These are phyloP conservation scores for Podospora pseudocomata DNA, from an alignment of 495 filamentous ascomycete genomes.

Conservation along the genomic window DNA sequence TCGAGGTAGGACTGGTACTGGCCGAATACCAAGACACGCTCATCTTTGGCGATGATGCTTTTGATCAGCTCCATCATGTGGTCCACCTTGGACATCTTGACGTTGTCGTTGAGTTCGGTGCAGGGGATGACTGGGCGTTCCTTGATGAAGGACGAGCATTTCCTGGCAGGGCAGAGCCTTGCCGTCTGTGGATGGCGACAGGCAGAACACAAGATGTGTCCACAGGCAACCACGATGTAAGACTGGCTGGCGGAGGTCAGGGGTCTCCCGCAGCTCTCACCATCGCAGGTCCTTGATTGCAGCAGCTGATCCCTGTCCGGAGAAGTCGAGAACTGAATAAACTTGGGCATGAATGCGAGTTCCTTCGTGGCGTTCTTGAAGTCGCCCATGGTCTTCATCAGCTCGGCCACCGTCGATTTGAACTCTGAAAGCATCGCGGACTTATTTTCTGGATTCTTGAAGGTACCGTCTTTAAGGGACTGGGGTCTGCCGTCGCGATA, in stretches of 20 bases:
- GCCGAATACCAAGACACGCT: conserved; percentile 35
- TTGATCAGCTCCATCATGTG: conserved; percentile 26
- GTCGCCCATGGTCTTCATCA: conserved; percentile 15
- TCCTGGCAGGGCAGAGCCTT: conserved; percentile 15
- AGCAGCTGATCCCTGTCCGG: neutral
- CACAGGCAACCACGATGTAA: conserved; percentile 33
- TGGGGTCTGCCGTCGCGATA: conserved; percentile 21
- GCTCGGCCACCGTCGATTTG: conserved; percentile 16
- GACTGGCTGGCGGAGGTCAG: conserved; percentile 1
- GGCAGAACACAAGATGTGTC: conserved; percentile 33
- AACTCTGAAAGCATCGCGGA: neutral
- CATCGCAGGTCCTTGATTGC: neutral
- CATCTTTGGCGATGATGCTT: conserved; percentile 19
- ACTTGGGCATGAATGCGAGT: neutral
- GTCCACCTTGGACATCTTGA: conserved; percentile 21
- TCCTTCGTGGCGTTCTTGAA: conserved; percentile 12
- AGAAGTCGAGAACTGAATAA: neutral
- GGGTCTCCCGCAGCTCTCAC: conserved; percentile 11
- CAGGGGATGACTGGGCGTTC: conserved; percentile 18
- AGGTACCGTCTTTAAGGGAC: conserved; percentile 6
- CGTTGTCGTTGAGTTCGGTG: neutral
- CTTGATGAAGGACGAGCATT: conserved; percentile 9
- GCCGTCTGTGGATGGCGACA: conserved; percentile 21
- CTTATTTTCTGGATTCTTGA: neutral
- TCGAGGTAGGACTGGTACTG: conserved; percentile 28